phyloP scores from a whole-genome alignment of 2,329 filamentous ascomycete species.

The Alternaria postmessia region DNA sequence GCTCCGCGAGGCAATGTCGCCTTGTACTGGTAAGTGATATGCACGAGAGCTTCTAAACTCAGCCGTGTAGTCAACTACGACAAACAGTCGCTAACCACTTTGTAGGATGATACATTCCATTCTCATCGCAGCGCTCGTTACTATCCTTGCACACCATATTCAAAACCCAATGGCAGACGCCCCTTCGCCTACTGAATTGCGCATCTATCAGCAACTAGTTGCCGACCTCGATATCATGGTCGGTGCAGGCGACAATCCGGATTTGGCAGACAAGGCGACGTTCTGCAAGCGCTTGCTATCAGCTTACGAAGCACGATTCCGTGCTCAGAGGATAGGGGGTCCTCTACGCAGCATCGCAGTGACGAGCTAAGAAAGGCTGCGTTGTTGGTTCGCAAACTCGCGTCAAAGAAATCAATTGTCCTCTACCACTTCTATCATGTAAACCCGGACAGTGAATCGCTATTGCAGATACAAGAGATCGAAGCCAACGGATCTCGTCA shows the following conservation, averaged over 20 bases:
- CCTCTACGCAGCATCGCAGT: not conserved
- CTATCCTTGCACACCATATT: conserved; percentile 30
- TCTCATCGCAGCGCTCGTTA: conserved; percentile 32
- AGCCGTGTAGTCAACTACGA: not conserved
- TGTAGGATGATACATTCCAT: conserved; percentile 18
- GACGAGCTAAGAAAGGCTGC: not conserved
- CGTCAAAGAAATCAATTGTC: not conserved
- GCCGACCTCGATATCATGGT: conserved; percentile 19
- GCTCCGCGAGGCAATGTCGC: conserved; percentile 32
- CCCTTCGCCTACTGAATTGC: conserved; percentile 15
- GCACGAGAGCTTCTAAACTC: not conserved
- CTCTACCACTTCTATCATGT: not conserved
- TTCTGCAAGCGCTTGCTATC: conserved; percentile 27
- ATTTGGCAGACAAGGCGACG: conserved; percentile 21
- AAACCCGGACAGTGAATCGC: not conserved
- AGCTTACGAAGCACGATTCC: conserved; percentile 8
- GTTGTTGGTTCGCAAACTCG: not conserved
- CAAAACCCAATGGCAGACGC: conserved; percentile 15
- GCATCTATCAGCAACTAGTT: conserved; percentile 19
- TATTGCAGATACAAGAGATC: not conserved
- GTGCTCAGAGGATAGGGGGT: not conserved
- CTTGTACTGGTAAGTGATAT: conserved; percentile 28
- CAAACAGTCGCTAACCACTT: conserved; percentile 1
- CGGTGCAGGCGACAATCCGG: conserved; percentile 17
- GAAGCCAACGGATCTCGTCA: not conserved